These are phyloP conservation scores for Alternaria sp. DNA, from an alignment of 2,329 filamentous ascomycete species.

Conservation along the genomic window DNA sequence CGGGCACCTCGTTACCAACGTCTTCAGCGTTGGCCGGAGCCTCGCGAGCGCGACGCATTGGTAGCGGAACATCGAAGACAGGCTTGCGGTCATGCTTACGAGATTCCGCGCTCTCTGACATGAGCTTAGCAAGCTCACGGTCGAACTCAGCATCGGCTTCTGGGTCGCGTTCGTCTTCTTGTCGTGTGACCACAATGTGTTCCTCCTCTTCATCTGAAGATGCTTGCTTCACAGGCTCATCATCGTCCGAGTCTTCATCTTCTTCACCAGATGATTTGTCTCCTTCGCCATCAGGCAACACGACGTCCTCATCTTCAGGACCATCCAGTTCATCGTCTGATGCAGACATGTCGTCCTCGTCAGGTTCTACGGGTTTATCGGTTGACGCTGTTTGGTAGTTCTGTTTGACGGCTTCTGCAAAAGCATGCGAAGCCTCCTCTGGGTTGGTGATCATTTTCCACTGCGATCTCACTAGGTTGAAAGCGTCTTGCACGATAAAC, in stretches of 20 bases:
- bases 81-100: slow-evolving; percentile 95
- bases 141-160: slow-evolving; percentile 98
- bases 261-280: slow-evolving; percentile 62
- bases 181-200: slow-evolving; percentile 87
- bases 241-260: slow-evolving; percentile 60
- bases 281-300: slow-evolving; percentile 62
- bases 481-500: slow-evolving; percentile 94
- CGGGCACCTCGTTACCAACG: slow-evolving; percentile 51
- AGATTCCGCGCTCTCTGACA: slow-evolving; percentile 95
- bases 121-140: slow-evolving; percentile 96
- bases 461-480: slow-evolving; percentile 82
- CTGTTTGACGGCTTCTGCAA: slow-evolving; percentile 86
- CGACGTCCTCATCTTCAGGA: slow-evolving; percentile 55
- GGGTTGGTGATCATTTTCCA: slow-evolving; percentile 87
- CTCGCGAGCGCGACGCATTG: slow-evolving; percentile 79
- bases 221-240: slow-evolving; percentile 57
- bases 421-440: slow-evolving; percentile 82
- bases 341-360: slow-evolving; percentile 74
- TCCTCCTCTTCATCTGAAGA: slow-evolving; percentile 81
- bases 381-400: slow-evolving; percentile 83
- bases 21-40: slow-evolving; percentile 53
- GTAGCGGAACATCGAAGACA: slow-evolving; percentile 95
- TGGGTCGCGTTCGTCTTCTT: slow-evolving; percentile 88
- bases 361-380: slow-evolving; percentile 73
- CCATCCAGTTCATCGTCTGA: slow-evolving; percentile 76